Conservation (phyloP, 495 filamentous ascomycete species). For the Staphylotrichum tortipilum region DNA sequence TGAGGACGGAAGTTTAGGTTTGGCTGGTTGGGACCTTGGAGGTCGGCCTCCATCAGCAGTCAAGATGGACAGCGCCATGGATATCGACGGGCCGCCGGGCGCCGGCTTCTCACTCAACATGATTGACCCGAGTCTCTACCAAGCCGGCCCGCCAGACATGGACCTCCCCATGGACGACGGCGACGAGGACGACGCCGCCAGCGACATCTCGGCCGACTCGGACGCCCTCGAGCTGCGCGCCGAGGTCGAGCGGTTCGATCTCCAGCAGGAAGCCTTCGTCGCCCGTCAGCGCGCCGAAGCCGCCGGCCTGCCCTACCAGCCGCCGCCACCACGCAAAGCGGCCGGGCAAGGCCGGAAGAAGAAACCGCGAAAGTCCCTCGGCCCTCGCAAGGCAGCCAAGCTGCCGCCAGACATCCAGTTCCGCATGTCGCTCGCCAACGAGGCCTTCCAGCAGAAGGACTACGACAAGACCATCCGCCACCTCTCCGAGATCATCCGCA, state of each 20-base stretch:
- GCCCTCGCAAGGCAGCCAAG: constrained; percentile 63
- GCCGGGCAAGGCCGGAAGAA: constrained; percentile 6
- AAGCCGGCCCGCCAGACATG: background rate
- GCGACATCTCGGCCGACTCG: constrained; percentile 32
- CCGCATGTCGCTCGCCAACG: constrained; percentile 59
- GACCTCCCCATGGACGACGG: constrained; percentile 4
- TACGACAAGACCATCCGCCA: constrained; percentile 55
- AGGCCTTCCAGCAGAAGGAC: constrained; percentile 58
- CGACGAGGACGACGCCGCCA: constrained; percentile 11
- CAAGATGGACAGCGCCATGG: constrained; percentile 20
- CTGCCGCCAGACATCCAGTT: constrained; percentile 67
- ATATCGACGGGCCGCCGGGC: constrained; percentile 10
- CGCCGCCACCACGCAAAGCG: constrained; percentile 2
- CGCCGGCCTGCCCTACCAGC: constrained; percentile 6
- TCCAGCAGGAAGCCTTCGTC: constrained; percentile 25
- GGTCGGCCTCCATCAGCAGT: too few relatives aligned
- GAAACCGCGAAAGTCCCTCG: constrained; percentile 31
- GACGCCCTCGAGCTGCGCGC: constrained; percentile 29
- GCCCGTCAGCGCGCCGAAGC: constrained; percentile 22
- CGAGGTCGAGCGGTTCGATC: constrained; percentile 29
- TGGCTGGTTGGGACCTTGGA: too few relatives aligned
- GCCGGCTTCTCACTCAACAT: constrained; percentile 1
- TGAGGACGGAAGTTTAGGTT: too few relatives aligned
- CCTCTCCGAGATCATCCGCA: constrained; percentile 60
- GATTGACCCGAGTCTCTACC: constrained; percentile 12